Conservation (phyloP, 441 rosid species). For the Adansonia grandidieri region DNA sequence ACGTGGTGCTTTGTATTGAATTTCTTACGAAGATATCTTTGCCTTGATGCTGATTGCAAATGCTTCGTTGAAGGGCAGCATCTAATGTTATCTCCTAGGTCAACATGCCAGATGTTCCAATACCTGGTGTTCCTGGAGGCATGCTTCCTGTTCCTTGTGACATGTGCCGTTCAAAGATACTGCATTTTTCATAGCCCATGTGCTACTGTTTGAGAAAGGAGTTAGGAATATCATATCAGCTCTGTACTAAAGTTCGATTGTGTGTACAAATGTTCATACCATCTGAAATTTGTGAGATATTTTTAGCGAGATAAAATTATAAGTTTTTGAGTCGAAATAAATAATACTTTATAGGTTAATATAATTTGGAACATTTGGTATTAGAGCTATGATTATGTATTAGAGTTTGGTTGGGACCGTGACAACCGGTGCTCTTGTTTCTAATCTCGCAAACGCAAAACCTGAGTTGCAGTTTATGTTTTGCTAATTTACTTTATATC, state of each 20-base stretch:
- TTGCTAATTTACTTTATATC: neutral
- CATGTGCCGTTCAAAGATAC: conserved; percentile 45
- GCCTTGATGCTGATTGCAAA: conserved; percentile 34
- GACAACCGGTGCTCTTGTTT: conserved; percentile 47
- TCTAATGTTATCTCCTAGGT: conserved; percentile 52
- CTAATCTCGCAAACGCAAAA: conserved; percentile 53
- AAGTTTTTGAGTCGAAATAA: too few species aligned
- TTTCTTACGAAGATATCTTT: neutral
- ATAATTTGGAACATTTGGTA: too few species aligned
- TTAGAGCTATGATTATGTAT: too few species aligned
- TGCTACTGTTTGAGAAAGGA: too few species aligned
- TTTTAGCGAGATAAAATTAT: too few species aligned
- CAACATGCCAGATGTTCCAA: conserved; percentile 51
- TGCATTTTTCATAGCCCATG: conserved; percentile 36
- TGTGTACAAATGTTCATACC: too few species aligned
- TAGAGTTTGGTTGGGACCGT: neutral
- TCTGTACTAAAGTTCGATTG: too few species aligned
- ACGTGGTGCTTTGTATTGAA: conserved; percentile 30
- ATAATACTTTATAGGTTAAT: too few species aligned
- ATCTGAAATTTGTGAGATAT: too few species aligned
- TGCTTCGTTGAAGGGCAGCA: conserved; percentile 53
- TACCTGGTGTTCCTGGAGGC: conserved; percentile 46
- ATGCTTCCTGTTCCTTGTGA: conserved; percentile 55
- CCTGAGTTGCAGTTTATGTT: conserved; percentile 31
- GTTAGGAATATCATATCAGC: too few species aligned